Evolutionary conservation across 148 eudicot species (phyloP), one percentile per base, ranked within the genome.

Genomic region (Rhododendron griersonianum): DNA sequence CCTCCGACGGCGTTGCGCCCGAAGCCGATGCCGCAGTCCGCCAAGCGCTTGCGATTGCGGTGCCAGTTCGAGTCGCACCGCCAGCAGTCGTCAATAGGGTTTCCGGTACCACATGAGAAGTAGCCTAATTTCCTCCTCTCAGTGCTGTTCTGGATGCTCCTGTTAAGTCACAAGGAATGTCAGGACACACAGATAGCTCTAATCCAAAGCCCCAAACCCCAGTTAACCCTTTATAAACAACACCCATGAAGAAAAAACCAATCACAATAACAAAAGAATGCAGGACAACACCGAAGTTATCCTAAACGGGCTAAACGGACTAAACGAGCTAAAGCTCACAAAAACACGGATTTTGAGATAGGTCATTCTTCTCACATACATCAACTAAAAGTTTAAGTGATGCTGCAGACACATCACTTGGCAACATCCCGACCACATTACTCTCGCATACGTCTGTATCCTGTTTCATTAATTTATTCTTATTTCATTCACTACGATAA

Each of bases 31-130:
- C 92, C 94, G 45, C 98, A 96, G 86, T 94, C 94, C 28, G 98
- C 98, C 1, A 96, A 89, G 74, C 94, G 94, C 76, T 91, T 93
- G 87, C 98, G 98, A 90, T 96, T 92, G 15, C 86, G 89, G 28
- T 88, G 87, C 98, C 98, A 96, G 84, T 93, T 86, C 0, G 89
- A 88, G 89, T 96, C 98, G 50, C 98, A 96, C 15, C 98, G 93
- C 98, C 98, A 96, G 91, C 98, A 96, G 69, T 96, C 98, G 44
- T 96, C 98, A 0, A 96, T 92, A 11, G 98, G 96, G 39, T 96
- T 96, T 16, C 98, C 98, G 1, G 98, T 94, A 25, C 95, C 96
- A 69, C 98, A 96, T 25, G 98, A 92, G 88, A 94, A 94, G 57
- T 85, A 96, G 3, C 98, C 98, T 85, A 96, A 75, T 48, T 93